Conservation (phyloP, 768 basidiomycete genomes). For the Suillus tomentosus region DNA sequence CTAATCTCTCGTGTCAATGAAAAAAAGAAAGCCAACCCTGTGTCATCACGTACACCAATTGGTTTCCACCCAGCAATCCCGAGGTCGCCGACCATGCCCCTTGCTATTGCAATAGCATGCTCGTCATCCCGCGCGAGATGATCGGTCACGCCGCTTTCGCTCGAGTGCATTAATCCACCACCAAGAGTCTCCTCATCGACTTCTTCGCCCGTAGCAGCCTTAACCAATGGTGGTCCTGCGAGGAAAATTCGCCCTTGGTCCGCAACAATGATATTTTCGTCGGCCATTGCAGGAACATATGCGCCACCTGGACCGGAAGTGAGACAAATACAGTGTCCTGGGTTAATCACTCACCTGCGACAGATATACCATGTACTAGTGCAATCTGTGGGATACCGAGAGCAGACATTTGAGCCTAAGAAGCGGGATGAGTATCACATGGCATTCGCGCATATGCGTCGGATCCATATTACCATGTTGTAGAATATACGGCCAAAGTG, state of each 20-base stretch:
- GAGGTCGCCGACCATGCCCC: conserved; percentile 76
- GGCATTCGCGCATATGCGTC: conserved; percentile 6
- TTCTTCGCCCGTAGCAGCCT: conserved; percentile 91
- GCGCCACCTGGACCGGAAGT: conserved; percentile 63
- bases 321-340: conserved; percentile 3
- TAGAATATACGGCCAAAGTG: conserved; percentile 98
- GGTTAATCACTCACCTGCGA: conserved; percentile 59
- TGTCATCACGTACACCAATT: conserved; percentile 44
- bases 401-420: conserved; percentile 89
- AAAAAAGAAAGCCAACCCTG: conserved; percentile 2
- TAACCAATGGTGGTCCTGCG: conserved; percentile 92
- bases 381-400: conserved; percentile 90
- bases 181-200: conserved; percentile 93
- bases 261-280: conserved; percentile 88
- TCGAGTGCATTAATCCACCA: conserved; percentile 89
- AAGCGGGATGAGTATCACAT: conserved; percentile 16
- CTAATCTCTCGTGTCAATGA: conserved; percentile 35
- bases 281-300: conserved; percentile 96
- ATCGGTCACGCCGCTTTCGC: conserved; percentile 89
- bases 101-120: conserved; percentile 79
- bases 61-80: conserved; percentile 60
- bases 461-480: conserved; percentile 69
- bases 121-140: conserved; percentile 85
- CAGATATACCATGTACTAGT: conserved; percentile 92
- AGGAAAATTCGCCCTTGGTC: conserved; percentile 94